phyloP scores from a whole-genome alignment of 371 early-diverging fungal species.

The Circinella minor region DNA sequence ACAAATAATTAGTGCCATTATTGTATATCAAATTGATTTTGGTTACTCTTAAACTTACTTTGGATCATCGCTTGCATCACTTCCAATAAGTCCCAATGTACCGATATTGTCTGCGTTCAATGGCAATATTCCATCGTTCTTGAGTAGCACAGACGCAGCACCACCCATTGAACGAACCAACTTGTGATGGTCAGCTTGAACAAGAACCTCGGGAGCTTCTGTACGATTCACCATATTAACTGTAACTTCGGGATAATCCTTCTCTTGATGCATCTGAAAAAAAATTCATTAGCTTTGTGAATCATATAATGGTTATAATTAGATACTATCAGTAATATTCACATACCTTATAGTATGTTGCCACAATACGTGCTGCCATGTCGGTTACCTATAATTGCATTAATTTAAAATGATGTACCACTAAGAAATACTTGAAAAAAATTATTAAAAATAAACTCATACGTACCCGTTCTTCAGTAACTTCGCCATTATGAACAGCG shows the following conservation, averaged over 20 bases:
- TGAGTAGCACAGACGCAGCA: constrained; percentile 55
- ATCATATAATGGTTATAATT: too few relatives aligned
- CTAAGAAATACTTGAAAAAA: too few relatives aligned
- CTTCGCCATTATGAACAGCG: constrained; percentile 30
- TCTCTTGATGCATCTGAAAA: constrained; percentile 29
- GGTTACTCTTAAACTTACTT: constrained; percentile 21
- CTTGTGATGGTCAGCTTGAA: constrained; percentile 43
- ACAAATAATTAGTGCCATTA: background rate
- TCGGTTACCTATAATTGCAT: constrained; percentile 33
- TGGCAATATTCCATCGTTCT: constrained; percentile 52
- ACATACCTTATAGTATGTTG: constrained; percentile 52
- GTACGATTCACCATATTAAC: constrained; percentile 25
- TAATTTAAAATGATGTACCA: too few relatives aligned
- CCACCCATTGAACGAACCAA: constrained; percentile 51
- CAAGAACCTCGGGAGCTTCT: constrained; percentile 33
- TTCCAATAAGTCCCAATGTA: constrained; percentile 54
- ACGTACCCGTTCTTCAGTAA: constrained; percentile 29
- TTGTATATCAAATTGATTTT: background rate
- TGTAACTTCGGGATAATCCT: constrained; percentile 37
- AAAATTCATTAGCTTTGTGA: background rate
- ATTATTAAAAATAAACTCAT: background rate
- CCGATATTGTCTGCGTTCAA: constrained; percentile 25
- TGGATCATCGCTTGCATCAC: constrained; percentile 42
- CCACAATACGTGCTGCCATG: constrained; percentile 62
- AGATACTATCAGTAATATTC: too few relatives aligned